Base-by-base conservation (phyloP, 306 rosid species). In the Ceratonia siliqua region DNA sequence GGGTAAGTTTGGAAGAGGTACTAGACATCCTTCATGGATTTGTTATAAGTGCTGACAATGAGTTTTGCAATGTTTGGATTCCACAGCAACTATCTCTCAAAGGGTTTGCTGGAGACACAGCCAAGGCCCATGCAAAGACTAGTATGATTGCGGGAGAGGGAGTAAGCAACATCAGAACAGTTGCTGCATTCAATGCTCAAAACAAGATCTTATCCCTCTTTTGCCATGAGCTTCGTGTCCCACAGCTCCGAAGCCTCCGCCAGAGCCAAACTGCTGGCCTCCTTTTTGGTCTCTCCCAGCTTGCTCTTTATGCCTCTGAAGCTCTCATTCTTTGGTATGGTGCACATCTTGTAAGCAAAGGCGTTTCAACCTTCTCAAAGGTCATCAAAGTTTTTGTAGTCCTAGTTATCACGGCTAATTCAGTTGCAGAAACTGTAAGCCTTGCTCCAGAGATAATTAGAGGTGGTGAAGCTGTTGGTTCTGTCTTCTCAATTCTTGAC, bases 101-200 rank as follows among this genome's bases (percentile, higher is more conserved):
- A 80, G 99, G 99, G 14, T 95, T 95, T 52, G 99, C 99, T 4
- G 99, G 99, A 53, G 99, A 95, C 87, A 95, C 98, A 3, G 99
- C 99, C 25, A 90, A 95, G 81, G 98, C 99, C 20, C 99, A 95
- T 79, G 99, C 99, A 33, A 95, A 92, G 85, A 95, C 99, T 0
- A 95, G 99, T 68, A 95, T 95, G 99, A 95, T 95, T 57, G 99
- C 99, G 7, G 99, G 99, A 17, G 98, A 95, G 42, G 99, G 99
- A 71, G 99, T 95, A 46, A 95, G 99, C 89, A 95, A 95, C 76
- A 95, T 95, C 61, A 83, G 99, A 72, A 95, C 99, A 0, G 99
- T 95, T 28, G 99, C 99, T 5, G 99, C 99, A 33, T 95, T 95
- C 90, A 95, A 95, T 79, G 93, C 99, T 4, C 98, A 92, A 35